These are phyloP conservation scores for Protea cynaroides DNA, from an alignment of 164 flowering plant species.

Conservation along the genomic window DNA sequence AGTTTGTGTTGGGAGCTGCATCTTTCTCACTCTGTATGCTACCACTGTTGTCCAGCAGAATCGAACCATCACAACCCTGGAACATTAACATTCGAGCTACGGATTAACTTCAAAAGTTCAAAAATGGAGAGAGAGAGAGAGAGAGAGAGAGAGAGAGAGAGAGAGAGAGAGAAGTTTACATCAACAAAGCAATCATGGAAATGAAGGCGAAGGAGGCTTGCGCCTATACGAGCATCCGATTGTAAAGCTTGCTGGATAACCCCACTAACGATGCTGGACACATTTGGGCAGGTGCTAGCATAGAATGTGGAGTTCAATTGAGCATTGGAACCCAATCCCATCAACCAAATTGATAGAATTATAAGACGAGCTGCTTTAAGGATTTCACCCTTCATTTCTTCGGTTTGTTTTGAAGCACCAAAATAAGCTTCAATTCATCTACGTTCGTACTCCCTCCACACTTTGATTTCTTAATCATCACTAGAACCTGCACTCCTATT, in stretches of 20 bases:
- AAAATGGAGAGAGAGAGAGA: too few species aligned
- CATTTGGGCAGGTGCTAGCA: conserved; percentile 42
- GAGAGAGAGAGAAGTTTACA: conserved; percentile 20
- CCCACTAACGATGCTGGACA: conserved; percentile 25
- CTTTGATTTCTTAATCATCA: too few species aligned
- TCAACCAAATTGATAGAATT: too few species aligned
- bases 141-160: too few species aligned
- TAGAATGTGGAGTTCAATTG: conserved; percentile 45
- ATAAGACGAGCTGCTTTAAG: too few species aligned
- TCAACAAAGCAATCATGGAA: conserved; percentile 76
- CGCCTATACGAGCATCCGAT: conserved; percentile 37
- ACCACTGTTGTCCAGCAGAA: conserved; percentile 12
- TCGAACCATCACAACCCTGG: conserved; percentile 27
- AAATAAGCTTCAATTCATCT: too few species aligned
- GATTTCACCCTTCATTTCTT: too few species aligned
- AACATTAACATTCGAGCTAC: too few species aligned
- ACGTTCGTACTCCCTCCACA: too few species aligned
- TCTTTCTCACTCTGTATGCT: conserved; percentile 16
- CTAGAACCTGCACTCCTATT: too few species aligned
- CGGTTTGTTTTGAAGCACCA: too few species aligned
- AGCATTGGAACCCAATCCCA: conserved; percentile 16
- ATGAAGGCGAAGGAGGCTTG: conserved; percentile 55
- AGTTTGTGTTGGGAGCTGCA: conserved; percentile 17
- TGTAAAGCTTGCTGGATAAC: conserved; percentile 29
- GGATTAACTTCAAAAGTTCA: too few species aligned